phyloP scores from a whole-genome alignment of 306 rosid species.

The Lablab purpureus region DNA sequence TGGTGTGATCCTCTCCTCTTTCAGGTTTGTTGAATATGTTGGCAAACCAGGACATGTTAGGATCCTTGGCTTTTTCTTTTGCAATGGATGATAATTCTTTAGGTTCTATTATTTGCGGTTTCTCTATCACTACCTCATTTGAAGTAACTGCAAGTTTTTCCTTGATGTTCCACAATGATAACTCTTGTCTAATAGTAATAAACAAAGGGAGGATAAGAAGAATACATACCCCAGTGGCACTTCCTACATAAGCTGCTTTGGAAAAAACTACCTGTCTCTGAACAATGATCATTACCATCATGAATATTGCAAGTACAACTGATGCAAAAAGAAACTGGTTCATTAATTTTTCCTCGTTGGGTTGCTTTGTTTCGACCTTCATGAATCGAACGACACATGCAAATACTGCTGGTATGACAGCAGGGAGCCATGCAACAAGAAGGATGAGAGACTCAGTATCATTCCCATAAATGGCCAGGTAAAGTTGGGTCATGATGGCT shows the following conservation, averaged over 20 bases:
- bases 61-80: not conserved
- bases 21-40: not conserved
- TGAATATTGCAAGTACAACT: conserved; percentile 50
- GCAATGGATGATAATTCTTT: not conserved
- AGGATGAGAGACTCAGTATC: conserved; percentile 58
- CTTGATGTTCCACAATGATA: not conserved
- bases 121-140: not conserved
- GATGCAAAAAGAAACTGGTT: conserved; percentile 56
- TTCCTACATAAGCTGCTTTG: conserved; percentile 7
- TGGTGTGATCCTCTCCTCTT: conserved; percentile 3
- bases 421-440: conserved; percentile 63
- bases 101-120: not conserved
- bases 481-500: conserved; percentile 59
- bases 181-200: not conserved
- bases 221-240: conserved; percentile 17
- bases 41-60: not conserved
- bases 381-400: conserved; percentile 51
- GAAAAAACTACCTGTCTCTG: not conserved
- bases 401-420: conserved; percentile 55
- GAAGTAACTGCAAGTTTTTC: not conserved
- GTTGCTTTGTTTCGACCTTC: conserved; percentile 32
- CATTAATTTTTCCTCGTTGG: conserved; percentile 52
- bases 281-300: conserved; percentile 46
- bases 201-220: not conserved
- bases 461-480: conserved; percentile 57